Evolutionary conservation across 2,329 filamentous ascomycete species (phyloP), one percentile per base, ranked within the genome.

Genomic region (Aspergillus ustus): DNA sequence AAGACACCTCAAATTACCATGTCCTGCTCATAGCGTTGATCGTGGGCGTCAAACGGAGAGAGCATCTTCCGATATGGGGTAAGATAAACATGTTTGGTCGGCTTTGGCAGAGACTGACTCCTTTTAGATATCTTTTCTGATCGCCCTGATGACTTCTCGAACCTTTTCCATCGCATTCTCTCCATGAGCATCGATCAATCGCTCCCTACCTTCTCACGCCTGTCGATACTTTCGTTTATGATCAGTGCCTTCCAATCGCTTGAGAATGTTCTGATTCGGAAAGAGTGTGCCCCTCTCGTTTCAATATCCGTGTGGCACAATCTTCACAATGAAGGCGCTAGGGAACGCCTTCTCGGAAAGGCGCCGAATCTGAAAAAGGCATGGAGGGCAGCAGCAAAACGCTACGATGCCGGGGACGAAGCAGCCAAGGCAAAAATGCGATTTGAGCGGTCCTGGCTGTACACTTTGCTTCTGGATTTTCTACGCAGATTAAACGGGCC

Each of bases 241-340:
- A 96, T 96, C 54, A 87, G 89, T 67, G 91, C 94, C 40, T 99
- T 97, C 74, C 93, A 98, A 76, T 97, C 93, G 51, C 83, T 99
- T 34, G 96, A 99, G 75, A 93, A 89, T 73, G 86, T 87, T 43
- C 86, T 96, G 59, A 91, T 99, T 53, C 89, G 95, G 65, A 98
- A 97, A 76, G 95, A 99, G 81, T 98, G 95, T 77, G 95, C 94
- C 7, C 92, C 96, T 1, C 82, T 99, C 55, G 94, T 99, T 20
- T 95, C 93, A 13, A 97, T 99, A 69, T 90, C 91, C 1, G 92
- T 95, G 70, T 99, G 95, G 95, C 92, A 98, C 72, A 96, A 97
- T 73, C 80, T 99, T 43, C 91, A 91, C 31, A 91, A 86, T 60
- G 92, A 96, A 37, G 84, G 85, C 61, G 86, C 88, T 65, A 87